Evolutionary conservation across 345 rosid genomes (phyloP).

Genomic region (Brassica carinata): DNA sequence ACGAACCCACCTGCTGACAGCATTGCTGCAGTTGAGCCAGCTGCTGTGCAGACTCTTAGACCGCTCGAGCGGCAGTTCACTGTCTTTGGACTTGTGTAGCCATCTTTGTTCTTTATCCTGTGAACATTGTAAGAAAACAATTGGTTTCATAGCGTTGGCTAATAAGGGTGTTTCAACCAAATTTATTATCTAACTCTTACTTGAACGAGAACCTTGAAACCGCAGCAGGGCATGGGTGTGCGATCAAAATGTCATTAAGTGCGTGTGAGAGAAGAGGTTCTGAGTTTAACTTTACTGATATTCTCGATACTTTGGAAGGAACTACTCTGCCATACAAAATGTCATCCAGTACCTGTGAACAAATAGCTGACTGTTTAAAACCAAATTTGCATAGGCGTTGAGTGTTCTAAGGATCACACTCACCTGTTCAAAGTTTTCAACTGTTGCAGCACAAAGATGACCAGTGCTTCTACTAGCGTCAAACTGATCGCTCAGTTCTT

Average conservation of each 20-base stretch:
- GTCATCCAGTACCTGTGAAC: conserved; percentile 66
- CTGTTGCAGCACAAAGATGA: conserved; percentile 82
- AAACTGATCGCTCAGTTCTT: conserved; percentile 61
- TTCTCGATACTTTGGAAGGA: conserved; percentile 67
- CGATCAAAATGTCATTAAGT: conserved; percentile 74
- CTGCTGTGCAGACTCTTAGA: conserved; percentile 81
- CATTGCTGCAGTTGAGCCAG: conserved; percentile 95
- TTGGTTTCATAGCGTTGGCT: neutral
- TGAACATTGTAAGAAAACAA: conserved; percentile 1
- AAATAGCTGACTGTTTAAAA: conserved; percentile 17
- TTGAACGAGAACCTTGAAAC: conserved; percentile 84
- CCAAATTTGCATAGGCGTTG: neutral
- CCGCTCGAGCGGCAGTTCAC: conserved; percentile 88
- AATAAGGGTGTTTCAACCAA: neutral
- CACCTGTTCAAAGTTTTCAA: conserved; percentile 80
- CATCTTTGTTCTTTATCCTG: conserved; percentile 59
- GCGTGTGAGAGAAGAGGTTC: conserved; percentile 59
- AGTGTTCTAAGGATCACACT: conserved; percentile 10
- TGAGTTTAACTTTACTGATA: conserved; percentile 63
- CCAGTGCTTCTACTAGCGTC: conserved; percentile 92
- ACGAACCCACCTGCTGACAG: conserved; percentile 82
- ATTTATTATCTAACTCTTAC: conserved; percentile 51
- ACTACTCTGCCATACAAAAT: conserved; percentile 52
- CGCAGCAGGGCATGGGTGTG: conserved; percentile 84
- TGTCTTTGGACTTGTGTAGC: conserved; percentile 44